These are phyloP conservation scores for Peronospora tabacina DNA, from an alignment of 352 stramenopile species.

Conservation along the genomic window DNA sequence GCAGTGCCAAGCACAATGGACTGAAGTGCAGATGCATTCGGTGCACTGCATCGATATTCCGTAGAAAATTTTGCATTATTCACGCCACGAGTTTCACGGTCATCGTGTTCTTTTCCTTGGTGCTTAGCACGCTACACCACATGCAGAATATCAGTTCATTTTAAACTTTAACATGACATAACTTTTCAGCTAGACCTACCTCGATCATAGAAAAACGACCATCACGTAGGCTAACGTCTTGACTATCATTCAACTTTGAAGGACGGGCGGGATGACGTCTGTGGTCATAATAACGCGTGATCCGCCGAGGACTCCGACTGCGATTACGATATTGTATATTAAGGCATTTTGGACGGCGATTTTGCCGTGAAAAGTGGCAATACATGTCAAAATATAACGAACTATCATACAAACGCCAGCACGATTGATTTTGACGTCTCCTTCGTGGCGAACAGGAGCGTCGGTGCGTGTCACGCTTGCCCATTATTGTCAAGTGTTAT, in stretches of 20 bases:
- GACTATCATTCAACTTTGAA: background rate
- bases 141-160: background rate
- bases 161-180: background rate
- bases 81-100: slow-evolving; percentile 2
- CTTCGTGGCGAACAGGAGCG: slow-evolving; percentile 8
- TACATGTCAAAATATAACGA: slow-evolving; percentile 5
- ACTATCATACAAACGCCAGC: slow-evolving; percentile 7
- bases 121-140: background rate
- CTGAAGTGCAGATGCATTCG: slow-evolving; percentile 18
- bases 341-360: slow-evolving; percentile 1
- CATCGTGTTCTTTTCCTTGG: background rate
- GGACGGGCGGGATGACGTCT: background rate
- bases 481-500: slow-evolving; percentile 5
- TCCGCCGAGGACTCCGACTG: slow-evolving; percentile 12
- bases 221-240: background rate
- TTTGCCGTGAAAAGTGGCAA: slow-evolving; percentile 4
- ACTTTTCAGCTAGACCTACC: slow-evolving; percentile 7
- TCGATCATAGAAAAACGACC: background rate
- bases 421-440: background rate
- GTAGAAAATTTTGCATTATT: background rate
- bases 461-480: slow-evolving; percentile 8
- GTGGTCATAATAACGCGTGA: background rate
- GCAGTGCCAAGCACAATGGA: slow-evolving; percentile 22
- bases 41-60: slow-evolving; percentile 12
- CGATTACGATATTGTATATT: slow-evolving; percentile 8